These are phyloP conservation scores for Mediolabrus comicus DNA, from an alignment of 108 stramenopile species.

Conservation along the genomic window DNA sequence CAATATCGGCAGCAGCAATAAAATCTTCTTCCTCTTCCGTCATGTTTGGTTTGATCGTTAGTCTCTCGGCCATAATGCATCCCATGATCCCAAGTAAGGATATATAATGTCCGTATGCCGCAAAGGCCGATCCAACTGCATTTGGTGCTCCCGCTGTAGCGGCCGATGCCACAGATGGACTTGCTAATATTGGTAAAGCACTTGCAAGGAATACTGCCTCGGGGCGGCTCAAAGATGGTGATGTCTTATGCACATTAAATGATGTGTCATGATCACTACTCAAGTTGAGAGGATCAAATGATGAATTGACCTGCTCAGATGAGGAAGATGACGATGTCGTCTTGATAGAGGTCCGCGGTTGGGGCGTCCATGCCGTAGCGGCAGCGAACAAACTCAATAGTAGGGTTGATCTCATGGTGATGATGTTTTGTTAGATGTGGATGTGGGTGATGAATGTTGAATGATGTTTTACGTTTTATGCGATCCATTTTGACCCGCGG, in stretches of 20 bases:
- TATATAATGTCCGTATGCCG: conserved; percentile 77
- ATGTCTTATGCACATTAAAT: background rate
- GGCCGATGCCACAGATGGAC: conserved; percentile 42
- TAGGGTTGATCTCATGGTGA: conserved; percentile 2
- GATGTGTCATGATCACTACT: background rate
- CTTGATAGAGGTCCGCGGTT: conserved; percentile 3
- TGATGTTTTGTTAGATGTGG: background rate
- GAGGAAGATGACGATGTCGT: background rate
- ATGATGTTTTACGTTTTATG: too few relatives aligned
- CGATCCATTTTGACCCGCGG: too few relatives aligned
- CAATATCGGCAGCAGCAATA: conserved; percentile 56
- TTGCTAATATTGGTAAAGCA: conserved; percentile 13
- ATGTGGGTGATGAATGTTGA: background rate
- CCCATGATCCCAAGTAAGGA: conserved; percentile 55
- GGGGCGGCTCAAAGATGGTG: conserved; percentile 3
- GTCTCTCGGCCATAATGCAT: conserved; percentile 58
- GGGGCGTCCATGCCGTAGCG: conserved; percentile 29
- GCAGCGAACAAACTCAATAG: conserved; percentile 12
- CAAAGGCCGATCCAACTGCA: conserved; percentile 57
- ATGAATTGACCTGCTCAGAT: conserved; percentile 5
- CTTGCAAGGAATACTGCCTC: conserved; percentile 15
- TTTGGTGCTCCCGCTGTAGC: conserved; percentile 45
- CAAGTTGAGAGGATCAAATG: conserved; percentile 26
- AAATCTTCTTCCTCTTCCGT: conserved; percentile 58
- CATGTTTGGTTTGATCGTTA: conserved; percentile 68